phyloP scores from a whole-genome alignment of 2,329 filamentous ascomycete genomes.

The Penicillium sp. region DNA sequence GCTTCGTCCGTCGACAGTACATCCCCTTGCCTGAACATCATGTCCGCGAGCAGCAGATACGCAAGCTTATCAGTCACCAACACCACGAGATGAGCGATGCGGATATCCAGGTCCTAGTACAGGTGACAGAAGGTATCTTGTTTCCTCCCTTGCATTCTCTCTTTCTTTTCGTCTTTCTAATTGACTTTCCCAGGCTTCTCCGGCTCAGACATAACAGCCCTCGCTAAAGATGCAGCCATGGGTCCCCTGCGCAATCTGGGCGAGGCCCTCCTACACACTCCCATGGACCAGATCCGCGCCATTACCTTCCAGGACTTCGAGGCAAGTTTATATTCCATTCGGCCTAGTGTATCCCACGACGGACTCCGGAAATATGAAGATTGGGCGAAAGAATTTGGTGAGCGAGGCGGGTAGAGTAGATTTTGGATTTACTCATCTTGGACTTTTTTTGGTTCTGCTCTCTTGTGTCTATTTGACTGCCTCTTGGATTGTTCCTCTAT shows the following conservation, averaged over 20 bases:
- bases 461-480: neutral
- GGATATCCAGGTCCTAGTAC: slow-evolving; percentile 73
- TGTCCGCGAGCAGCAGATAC: slow-evolving; percentile 75
- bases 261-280: slow-evolving; percentile 84
- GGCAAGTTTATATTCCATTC: slow-evolving; percentile 77
- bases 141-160: neutral
- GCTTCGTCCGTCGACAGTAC: slow-evolving; percentile 92
- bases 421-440: neutral
- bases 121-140: slow-evolving; percentile 71
- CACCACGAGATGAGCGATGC: slow-evolving; percentile 72
- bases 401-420: slow-evolving; percentile 67
- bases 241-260: slow-evolving; percentile 86
- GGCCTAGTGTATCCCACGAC: slow-evolving; percentile 82
- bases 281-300: slow-evolving; percentile 88
- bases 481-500: neutral
- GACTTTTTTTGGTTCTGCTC: neutral
- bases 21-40: slow-evolving; percentile 86
- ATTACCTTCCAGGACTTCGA: slow-evolving; percentile 82
- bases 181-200: slow-evolving; percentile 72
- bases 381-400: slow-evolving; percentile 91
- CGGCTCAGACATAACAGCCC: slow-evolving; percentile 90
- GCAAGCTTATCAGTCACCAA: slow-evolving; percentile 78
- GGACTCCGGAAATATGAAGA: slow-evolving; percentile 88
- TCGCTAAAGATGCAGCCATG: slow-evolving; percentile 98
- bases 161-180: slow-evolving; percentile 1